phyloP scores from a whole-genome alignment of 345 rosid genomes.

The Bruguiera parviflora region DNA sequence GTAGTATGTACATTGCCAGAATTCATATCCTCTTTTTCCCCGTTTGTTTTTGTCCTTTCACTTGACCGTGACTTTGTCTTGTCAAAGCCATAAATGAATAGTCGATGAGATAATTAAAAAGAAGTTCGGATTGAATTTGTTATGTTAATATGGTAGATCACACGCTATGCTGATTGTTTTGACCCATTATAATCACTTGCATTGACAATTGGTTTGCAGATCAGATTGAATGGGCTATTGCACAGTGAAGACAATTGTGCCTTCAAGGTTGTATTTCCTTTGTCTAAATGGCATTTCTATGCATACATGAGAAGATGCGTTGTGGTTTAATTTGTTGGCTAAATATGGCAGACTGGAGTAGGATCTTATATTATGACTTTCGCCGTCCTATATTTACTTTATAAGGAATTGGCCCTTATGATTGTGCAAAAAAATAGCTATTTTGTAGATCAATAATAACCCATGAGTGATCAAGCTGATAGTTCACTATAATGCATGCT shows the following conservation, averaged over 20 bases:
- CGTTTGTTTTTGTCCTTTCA: too few species aligned
- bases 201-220: constrained; percentile 45
- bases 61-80: neutral
- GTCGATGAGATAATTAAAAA: neutral
- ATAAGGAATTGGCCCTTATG: neutral
- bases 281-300: too few species aligned
- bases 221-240: constrained; percentile 81
- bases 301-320: neutral
- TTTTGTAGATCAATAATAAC: too few species aligned
- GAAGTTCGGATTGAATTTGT: too few species aligned
- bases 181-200: neutral
- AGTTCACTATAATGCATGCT: too few species aligned
- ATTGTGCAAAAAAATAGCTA: neutral
- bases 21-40: too few species aligned
- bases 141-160: too few species aligned
- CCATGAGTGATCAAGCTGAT: too few species aligned
- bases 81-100: neutral
- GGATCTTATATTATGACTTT: neutral
- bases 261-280: constrained; percentile 49
- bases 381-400: neutral
- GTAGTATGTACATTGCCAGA: constrained; percentile 41
- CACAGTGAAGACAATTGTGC: constrained; percentile 82
- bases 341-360: neutral
- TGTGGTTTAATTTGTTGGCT: neutral
- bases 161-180: neutral